Base-by-base conservation (phyloP, 1,284 basidiomycete species). In the Schizopora paradoxa region DNA sequence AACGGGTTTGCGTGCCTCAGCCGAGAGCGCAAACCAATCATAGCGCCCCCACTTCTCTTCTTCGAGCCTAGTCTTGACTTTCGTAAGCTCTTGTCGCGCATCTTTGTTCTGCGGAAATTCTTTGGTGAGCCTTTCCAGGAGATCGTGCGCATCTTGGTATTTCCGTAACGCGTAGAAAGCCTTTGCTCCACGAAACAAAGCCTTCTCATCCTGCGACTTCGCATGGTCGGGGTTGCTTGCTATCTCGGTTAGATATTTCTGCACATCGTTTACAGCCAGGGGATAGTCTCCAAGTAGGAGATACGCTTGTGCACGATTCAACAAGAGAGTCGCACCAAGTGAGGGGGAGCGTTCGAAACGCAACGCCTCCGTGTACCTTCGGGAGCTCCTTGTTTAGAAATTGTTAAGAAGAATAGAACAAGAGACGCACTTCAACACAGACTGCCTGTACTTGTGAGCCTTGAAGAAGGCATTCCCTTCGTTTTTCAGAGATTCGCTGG, bases 271-370 rank as follows among this genome's bases (percentile, higher is more conserved):
- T 18, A 29, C 41, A 18, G 41, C 41, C 11, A 31, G 23, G 11
- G 11, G 18, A 22, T 38, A 48, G 14, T 3, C 13, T 11, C 43
- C 48, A 13, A 46, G 16, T 31, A 29, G 34, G 25, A 50, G 23
- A 22, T 41, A 21, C n/a, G 48, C 45, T n/a, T 50, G 48, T 8
- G 48, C 32, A 25, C 48, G 48, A 26, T 50, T 50, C 22, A 50
- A 39, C 31, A 50, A 27, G 13, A 50, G 38, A 10, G 43, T 40
- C 5, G 34, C 44, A 21, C 44, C 27, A 25, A 50, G 40, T 21
- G 38, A 19, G 13, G 31, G 33, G 16, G n/a, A 19, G 8, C 31
- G 43, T 26, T 41, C 39, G 31, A 28, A 28, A 6, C 25, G 25
- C 25, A 50, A 43, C 4, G 43, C 43, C 6, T 36, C 39, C 14